Percentiles rank a stretch among this genome's conserved stretches.
These are phyloP conservation scores for Trichophyton verrucosum DNA, from an alignment of 2,329 filamentous ascomycete genomes.

Conservation along the genomic window DNA sequence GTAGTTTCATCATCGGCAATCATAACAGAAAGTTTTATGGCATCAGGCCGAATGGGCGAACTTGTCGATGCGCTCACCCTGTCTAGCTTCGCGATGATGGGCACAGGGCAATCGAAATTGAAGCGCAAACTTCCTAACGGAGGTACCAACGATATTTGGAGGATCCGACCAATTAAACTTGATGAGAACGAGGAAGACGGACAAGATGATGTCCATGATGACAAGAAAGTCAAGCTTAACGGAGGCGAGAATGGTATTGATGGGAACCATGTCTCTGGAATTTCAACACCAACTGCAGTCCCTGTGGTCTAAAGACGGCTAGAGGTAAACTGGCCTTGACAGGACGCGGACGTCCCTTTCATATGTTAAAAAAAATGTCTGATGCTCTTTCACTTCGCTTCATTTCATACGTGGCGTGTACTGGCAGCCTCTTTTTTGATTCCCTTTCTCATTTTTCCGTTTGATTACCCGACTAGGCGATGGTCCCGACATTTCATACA, in stretches of 20 bases:
- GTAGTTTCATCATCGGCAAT: constrained; percentile 61
- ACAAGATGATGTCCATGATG: background rate
- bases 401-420: background rate
- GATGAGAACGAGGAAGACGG: constrained; percentile 11
- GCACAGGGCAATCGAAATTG: constrained; percentile 20
- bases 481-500: background rate
- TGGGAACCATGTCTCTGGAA: background rate
- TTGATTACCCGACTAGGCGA: background rate
- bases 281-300: background rate
- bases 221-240: background rate
- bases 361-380: background rate
- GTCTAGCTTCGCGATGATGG: constrained; percentile 57
- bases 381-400: background rate
- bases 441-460: background rate
- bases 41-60: constrained; percentile 58
- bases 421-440: background rate
- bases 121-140: constrained; percentile 27
- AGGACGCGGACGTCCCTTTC: background rate
- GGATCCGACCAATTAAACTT: constrained; percentile 12
- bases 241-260: background rate
- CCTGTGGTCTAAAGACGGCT: background rate
- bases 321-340: background rate
- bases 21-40: constrained; percentile 52
- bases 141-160: constrained; percentile 21
- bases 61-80: constrained; percentile 64